Evolutionary conservation across 106 monocot species (phyloP), one percentile per base, ranked within the genome.

Genomic region (Acorus gramineus): DNA sequence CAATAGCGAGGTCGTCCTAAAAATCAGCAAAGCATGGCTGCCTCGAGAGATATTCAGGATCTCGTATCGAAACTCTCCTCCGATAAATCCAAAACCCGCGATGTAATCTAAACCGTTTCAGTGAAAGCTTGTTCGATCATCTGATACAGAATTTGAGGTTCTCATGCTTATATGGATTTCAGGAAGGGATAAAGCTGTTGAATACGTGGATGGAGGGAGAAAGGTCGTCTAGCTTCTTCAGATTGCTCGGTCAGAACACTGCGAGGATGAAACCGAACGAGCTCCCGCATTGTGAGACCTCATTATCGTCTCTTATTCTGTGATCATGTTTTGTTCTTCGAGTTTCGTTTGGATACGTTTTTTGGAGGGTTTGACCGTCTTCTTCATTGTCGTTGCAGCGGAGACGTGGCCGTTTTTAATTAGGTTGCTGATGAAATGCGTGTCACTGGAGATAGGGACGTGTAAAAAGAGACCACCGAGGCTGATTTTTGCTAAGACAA

Each of bases 371-470:
- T 59, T 66, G 7, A 47, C 48, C 63, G 71, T 8, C 52, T 6
- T 50, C 66, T 44, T 55, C 6, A 7, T 54, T 55, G 10, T 55
- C 57, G 47, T 75, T 75, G 65, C 74, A 90, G 90, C 67, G 45
- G 87, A 82, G 44, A 83, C 90, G 7, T 96, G 95, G 90, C 95
- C 95, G 4, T 90, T 82, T 70, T 59, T 90, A 7, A 8, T 96
- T 14, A 85, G 62, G 5, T 48, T 86, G 60, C 73, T 94, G 46
- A 76, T 64, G 57, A 82, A 86, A 28, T 94, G 94, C 73, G 68
- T 86, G 4, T 50, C 14, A 12, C 49, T 75, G 77, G 89, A 93
- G 69, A 84, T 86, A 75, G 69, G 80, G 13, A 66, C 68, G 2
- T 85, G 80, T 73, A 96, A 87, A 70, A 86, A 82, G 63, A 75